Conservation (phyloP, 345 rosid species). For the Laguncularia racemosa region DNA sequence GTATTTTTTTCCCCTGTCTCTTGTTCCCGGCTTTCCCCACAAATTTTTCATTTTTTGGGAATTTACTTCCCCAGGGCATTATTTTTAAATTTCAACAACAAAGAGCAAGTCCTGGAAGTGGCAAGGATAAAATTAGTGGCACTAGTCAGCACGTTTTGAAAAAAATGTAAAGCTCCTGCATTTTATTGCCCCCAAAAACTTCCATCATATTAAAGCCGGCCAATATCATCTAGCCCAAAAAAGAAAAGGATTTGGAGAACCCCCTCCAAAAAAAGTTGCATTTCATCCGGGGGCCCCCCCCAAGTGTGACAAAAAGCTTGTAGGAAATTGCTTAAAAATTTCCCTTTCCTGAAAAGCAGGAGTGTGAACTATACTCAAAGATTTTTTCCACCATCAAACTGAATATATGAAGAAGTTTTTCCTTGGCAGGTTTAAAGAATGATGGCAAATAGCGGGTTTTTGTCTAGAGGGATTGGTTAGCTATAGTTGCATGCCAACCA, state of each 20-base stretch:
- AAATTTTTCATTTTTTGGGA: slow-evolving; percentile 46
- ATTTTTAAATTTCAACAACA: slow-evolving; percentile 64
- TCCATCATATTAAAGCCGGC: slow-evolving; percentile 64
- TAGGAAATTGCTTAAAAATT: slow-evolving; percentile 22
- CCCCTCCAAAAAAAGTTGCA: slow-evolving; percentile 35
- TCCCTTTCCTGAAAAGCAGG: slow-evolving; percentile 40
- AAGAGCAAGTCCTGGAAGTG: slow-evolving; percentile 83
- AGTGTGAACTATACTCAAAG: slow-evolving; percentile 37
- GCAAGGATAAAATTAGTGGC: slow-evolving; percentile 74
- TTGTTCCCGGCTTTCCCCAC: slow-evolving; percentile 31
- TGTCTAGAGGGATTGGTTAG: slow-evolving; percentile 39
- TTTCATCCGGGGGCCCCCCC: slow-evolving; percentile 79
- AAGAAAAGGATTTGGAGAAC: slow-evolving; percentile 38
- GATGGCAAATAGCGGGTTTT: slow-evolving; percentile 45
- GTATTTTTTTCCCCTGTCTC: slow-evolving; percentile 51
- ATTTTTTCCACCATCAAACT: slow-evolving; percentile 78
- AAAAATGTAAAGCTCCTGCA: slow-evolving; percentile 83
- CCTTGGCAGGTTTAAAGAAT: slow-evolving; percentile 55
- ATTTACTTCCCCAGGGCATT: slow-evolving; percentile 47
- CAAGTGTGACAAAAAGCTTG: slow-evolving; percentile 53
- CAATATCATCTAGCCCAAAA: slow-evolving; percentile 85
- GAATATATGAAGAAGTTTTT: slow-evolving; percentile 60
- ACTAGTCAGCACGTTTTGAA: slow-evolving; percentile 60
- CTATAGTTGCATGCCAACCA: slow-evolving; percentile 65
- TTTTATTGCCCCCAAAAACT: slow-evolving; percentile 62